Conservation (phyloP, 73 alveolate genomes). For the Stentor roeselii region DNA sequence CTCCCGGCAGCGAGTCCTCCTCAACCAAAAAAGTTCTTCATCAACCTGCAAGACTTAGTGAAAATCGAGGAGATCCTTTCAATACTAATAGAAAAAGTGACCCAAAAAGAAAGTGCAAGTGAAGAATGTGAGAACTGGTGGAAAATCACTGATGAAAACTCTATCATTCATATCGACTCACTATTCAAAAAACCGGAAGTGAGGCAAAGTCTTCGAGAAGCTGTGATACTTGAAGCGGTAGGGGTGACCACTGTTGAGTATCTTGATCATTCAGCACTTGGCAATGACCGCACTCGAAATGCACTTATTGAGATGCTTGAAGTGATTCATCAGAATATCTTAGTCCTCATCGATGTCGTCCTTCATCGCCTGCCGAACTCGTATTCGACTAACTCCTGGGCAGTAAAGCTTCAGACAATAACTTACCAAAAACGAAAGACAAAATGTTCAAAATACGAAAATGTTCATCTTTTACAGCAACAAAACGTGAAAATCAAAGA, state of each 20-base stretch:
- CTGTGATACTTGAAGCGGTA: conserved; percentile 24
- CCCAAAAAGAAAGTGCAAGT: not conserved
- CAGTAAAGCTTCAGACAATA: conserved; percentile 14
- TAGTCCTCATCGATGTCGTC: conserved; percentile 44
- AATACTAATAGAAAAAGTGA: not conserved
- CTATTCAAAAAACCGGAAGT: not conserved
- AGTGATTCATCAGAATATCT: conserved; percentile 48
- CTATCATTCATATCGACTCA: conserved; percentile 2
- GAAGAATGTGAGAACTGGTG: conserved; percentile 19
- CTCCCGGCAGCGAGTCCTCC: not conserved
- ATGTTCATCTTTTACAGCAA: not conserved
- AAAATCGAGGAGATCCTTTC: not conserved
- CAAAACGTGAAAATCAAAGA: conserved; percentile 12
- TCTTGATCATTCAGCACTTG: conserved; percentile 2
- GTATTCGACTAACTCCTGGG: conserved; percentile 46
- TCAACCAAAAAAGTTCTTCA: conserved; percentile 2
- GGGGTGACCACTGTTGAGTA: not conserved
- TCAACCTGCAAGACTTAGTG: conserved; percentile 12
- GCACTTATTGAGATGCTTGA: conserved; percentile 40
- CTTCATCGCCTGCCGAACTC: conserved; percentile 46
- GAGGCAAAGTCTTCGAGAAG: not conserved
- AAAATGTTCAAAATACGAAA: conserved; percentile 30
- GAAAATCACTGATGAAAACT: conserved; percentile 14
- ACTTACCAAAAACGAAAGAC: conserved; percentile 34
- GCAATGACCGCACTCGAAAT: not conserved